Evolutionary conservation across 768 basidiomycete species (phyloP), one percentile per base, ranked within the genome.

Genomic region (Leccinum pellstonianum): DNA sequence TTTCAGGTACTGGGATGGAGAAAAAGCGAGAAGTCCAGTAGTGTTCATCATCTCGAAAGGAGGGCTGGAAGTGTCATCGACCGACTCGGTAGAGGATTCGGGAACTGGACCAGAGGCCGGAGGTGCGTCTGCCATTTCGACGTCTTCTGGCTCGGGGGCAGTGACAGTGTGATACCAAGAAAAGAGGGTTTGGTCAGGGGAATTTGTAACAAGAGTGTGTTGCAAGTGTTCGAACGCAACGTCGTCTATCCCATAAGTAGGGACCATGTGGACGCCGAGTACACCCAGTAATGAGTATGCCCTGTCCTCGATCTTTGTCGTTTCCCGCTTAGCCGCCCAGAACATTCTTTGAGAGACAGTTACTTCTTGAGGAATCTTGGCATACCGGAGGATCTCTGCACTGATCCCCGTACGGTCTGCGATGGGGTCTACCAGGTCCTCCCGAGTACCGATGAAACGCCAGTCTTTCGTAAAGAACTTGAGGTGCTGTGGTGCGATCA

Each of bases 211-310:
- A 53, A 72, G 55, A 51, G 38, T 62, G 53, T 57, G 53, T 50
- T 74, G 72, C 37, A 75, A 47, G 1, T 67, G 55, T 53, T 62
- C 51, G 53, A 76, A 75, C 3, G 70, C 68, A 3, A 5, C 62
- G 19, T 65, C 54, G 1, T 61, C 68, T 49, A 66, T 62, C 33
- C 75, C 75, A 33, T 76, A 75, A 31, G 29, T 52, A 6, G 69
- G 50, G 3, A 43, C 31, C 62, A 76, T 58, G 25, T 15, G 38
- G 19, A 71, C 58, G 12, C 35, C 54, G 3, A 74, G 62, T 41
- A 74, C 49, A 3, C 71, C 74, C 58, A 74, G 38, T 43, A 74
- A 53, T 21, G 66, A 73, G 48, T 76, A 74, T 5, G 73, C 64
- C 47, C n/a, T 67, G 43, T 74, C 74, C 33, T 76, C 73, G 29